Evolutionary conservation across 768 basidiomycete species (phyloP), one percentile per base, ranked within the genome.

Genomic region (Rhodotorula paludigena): DNA sequence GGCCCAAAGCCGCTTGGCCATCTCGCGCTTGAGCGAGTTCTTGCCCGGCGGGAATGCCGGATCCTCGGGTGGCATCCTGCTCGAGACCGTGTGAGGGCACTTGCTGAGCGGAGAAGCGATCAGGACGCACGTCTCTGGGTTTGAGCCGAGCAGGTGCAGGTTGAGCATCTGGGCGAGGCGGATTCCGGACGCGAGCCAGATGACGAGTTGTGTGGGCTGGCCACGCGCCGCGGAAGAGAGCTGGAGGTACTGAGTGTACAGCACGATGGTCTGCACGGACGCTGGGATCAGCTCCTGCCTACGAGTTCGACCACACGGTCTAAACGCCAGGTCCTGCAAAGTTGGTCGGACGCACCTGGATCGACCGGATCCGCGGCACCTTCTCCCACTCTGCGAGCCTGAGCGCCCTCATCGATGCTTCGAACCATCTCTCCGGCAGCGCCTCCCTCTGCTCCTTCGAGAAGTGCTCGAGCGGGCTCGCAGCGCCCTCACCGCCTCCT

Each of bases 191-290:
- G 68, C 57, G 47, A 73, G 72, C 72, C 72, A 73, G 12, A 63
- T 47, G 15, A 63, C 64, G 8, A 66, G 64, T 39, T 73, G 72
- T 4, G 49, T 38, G 0, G 72, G 72, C 38, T 69, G 68, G 3
- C 72, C 72, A 2, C 72, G 64, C 9, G 60, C 56, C 9, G 68
- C 54, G 10, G 68, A 69, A n/a, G 64, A 69, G 23, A 73, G 61
- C 45, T 73, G 72, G 23, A 73, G 62, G 47, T 73, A 73, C 45
- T 73, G 72, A 14, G 72, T 73, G 61, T 59, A 63, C 35, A 73
- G 64, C 32, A 73, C 48, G 55, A 73, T 73, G 25, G 68, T 69
- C 68, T 73, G 56, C 18, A 36, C 21, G 48, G n/a, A n/a, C n/a
- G n/a, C n/a, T n/a, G n/a, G n/a, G n/a, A n/a, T n/a, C n/a, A n/a